phyloP scores from a whole-genome alignment of 257 asterid species.

The Solanum dulcamara region DNA sequence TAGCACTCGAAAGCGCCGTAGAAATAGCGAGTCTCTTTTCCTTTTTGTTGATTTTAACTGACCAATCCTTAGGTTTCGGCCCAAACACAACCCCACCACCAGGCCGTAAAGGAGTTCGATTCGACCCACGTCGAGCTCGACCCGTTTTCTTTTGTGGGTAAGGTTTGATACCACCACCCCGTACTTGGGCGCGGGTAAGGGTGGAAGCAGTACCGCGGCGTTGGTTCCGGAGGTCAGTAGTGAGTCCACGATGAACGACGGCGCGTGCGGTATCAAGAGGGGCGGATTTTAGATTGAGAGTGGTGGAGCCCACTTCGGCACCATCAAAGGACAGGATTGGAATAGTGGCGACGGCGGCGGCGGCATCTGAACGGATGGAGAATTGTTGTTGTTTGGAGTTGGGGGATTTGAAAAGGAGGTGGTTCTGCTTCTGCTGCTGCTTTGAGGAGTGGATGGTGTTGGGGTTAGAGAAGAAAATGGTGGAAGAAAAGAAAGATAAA shows the following conservation, averaged over 20 bases:
- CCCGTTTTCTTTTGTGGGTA: constrained; percentile 90
- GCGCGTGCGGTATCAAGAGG: constrained; percentile 83
- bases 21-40: constrained; percentile 81
- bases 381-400: constrained; percentile 10
- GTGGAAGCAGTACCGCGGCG: constrained; percentile 97
- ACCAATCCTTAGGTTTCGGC: constrained; percentile 95
- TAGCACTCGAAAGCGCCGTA: constrained; percentile 79
- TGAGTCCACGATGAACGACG: constrained; percentile 92
- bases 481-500: constrained; percentile 59
- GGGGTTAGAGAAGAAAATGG: constrained; percentile 39
- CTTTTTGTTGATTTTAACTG: constrained; percentile 73
- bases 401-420: constrained; percentile 5
- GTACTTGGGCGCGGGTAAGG: constrained; percentile 87
- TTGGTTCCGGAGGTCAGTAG: constrained; percentile 80
- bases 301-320: constrained; percentile 55
- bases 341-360: constrained; percentile 25
- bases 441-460: background rate
- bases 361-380: constrained; percentile 34
- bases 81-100: constrained; percentile 96
- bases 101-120: constrained; percentile 84
- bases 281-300: constrained; percentile 70
- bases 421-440: background rate
- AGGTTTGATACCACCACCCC: constrained; percentile 87
- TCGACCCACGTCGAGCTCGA: constrained; percentile 82
- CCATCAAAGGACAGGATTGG: constrained; percentile 88